Percentiles rank a stretch among this genome's conserved stretches.
These are phyloP conservation scores for Luzula sylvatica DNA, from an alignment of 176 grass and related monocot species.

Conservation along the genomic window DNA sequence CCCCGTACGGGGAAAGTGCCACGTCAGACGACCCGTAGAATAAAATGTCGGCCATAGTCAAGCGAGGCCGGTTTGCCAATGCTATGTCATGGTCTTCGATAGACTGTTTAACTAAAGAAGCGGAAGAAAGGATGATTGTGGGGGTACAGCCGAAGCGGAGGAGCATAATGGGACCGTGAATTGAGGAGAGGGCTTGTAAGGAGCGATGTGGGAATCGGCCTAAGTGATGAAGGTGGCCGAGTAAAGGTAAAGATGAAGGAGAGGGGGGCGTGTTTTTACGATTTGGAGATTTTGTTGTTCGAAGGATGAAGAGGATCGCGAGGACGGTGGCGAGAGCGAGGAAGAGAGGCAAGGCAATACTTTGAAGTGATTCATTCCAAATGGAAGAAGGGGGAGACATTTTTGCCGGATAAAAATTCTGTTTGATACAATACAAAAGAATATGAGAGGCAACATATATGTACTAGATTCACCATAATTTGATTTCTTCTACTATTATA, in stretches of 20 bases:
- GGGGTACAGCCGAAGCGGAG: constrained; percentile 10
- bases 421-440: no score
- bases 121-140: constrained; percentile 27
- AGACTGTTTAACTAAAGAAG: constrained; percentile 14
- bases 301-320: background rate
- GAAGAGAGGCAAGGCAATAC: background rate
- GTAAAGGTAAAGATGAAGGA: constrained; percentile 22
- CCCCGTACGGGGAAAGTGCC: background rate
- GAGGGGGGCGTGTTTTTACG: background rate
- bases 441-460: no score
- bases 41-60: background rate
- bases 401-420: no score
- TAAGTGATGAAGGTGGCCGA: constrained; percentile 46
- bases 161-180: constrained; percentile 7
- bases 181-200: constrained; percentile 5
- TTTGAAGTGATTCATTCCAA: no score
- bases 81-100: constrained; percentile 26
- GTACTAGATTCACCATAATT: no score
- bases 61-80: constrained; percentile 14
- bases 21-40: background rate
- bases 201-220: constrained; percentile 19
- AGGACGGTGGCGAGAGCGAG: background rate
- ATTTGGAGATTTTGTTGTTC: background rate
- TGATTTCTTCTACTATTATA: no score
- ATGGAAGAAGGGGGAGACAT: no score